phyloP scores from a whole-genome alignment of 2,329 filamentous ascomycete genomes.

The Colletotrichum sp. region DNA sequence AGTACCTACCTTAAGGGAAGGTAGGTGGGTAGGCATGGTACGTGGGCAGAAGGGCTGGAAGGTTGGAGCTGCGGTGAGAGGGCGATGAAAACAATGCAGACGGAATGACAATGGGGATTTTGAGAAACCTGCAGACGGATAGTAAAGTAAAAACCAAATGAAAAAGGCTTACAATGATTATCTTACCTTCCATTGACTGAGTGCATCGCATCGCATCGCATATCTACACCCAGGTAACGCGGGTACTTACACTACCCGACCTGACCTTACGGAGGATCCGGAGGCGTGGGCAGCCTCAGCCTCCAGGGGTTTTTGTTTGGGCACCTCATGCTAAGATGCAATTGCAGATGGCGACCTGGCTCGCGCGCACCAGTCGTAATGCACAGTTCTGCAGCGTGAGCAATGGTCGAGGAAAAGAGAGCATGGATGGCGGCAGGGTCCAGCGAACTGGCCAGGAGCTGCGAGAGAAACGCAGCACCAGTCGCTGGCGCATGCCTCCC shows the following conservation, averaged over 20 bases:
- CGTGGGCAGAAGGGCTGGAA: not conserved
- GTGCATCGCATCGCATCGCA: not conserved
- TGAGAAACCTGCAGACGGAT: not conserved
- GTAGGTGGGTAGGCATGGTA: not conserved
- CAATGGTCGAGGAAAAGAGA: not conserved
- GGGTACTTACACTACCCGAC: not conserved
- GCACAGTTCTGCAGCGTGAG: not conserved
- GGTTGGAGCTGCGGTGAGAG: not conserved
- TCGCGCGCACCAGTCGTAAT: not conserved
- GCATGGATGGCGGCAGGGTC: not conserved
- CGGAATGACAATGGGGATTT: not conserved
- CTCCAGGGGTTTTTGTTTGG: not conserved
- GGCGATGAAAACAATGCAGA: not conserved
- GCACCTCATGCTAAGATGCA: not conserved
- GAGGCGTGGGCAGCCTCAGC: not conserved
- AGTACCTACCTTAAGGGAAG: not conserved
- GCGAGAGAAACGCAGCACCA: not conserved
- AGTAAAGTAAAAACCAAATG: not conserved
- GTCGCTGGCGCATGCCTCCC: slow-evolving; percentile 15
- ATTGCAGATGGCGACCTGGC: not conserved
- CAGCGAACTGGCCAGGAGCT: not conserved
- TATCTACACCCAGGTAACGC: not conserved
- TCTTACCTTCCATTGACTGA: not conserved
- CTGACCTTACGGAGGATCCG: not conserved
- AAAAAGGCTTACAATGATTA: not conserved